Conservation (phyloP, 306 rosid genomes). For the Vachellia pachyceras region DNA sequence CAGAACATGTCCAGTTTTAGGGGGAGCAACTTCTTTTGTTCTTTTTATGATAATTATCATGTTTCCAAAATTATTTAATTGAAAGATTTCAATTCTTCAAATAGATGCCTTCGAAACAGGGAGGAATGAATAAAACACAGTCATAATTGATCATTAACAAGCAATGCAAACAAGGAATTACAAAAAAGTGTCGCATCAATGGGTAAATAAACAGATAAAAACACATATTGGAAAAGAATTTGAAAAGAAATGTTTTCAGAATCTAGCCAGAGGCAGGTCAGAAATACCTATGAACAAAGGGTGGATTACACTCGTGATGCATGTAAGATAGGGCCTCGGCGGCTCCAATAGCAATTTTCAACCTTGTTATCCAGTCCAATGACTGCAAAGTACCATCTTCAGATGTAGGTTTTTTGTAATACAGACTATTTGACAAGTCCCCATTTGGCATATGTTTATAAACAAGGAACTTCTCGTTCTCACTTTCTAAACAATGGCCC, state of each 20-base stretch:
- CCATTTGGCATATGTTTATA: conserved; percentile 83
- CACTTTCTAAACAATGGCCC: conserved; percentile 90
- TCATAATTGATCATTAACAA: background rate
- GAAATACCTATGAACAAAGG: conserved; percentile 88
- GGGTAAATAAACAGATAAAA: background rate
- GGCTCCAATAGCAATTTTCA: conserved; percentile 91
- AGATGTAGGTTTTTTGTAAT: conserved; percentile 58
- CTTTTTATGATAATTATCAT: background rate
- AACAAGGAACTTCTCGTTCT: conserved; percentile 82
- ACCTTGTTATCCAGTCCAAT: conserved; percentile 95
- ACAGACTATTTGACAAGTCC: conserved; percentile 79
- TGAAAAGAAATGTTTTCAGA: background rate
- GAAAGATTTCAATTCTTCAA: background rate
- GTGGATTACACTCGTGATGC: conserved; percentile 89
- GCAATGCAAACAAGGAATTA: background rate
- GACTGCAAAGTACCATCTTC: conserved; percentile 81
- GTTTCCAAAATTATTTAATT: background rate
- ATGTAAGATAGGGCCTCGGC: conserved; percentile 88
- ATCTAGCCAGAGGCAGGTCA: conserved; percentile 26
- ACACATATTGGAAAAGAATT: background rate
- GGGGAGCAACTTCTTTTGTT: background rate
- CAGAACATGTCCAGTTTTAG: background rate
- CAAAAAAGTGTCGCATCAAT: background rate
- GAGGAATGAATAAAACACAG: background rate
- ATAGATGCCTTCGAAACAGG: background rate